phyloP scores from a whole-genome alignment of 2,329 filamentous ascomycete species.

The Fusarium piperis region DNA sequence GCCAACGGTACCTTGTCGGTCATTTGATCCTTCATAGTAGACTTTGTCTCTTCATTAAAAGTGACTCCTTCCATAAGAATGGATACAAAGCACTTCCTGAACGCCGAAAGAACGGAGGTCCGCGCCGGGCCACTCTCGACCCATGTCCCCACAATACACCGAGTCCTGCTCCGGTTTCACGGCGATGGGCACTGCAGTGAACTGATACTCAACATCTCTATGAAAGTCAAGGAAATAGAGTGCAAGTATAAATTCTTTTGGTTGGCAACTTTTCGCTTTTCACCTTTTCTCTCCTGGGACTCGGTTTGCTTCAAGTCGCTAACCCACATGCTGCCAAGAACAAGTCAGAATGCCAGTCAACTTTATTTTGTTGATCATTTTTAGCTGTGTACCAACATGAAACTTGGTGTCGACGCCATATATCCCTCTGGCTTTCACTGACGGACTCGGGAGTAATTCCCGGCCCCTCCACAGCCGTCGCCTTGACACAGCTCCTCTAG shows the following conservation, averaged over 20 bases:
- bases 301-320: not conserved
- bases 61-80: rapidly evolving
- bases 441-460: not conserved
- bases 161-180: not conserved
- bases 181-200: not conserved
- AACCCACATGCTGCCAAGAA: not conserved
- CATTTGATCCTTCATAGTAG: not conserved
- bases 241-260: not conserved
- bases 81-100: not conserved
- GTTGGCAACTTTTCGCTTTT: not conserved
- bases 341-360: not conserved
- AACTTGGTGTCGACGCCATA: not conserved
- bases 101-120: not conserved
- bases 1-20: not conserved
- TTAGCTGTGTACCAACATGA: not conserved
- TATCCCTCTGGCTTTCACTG: not conserved
- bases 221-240: not conserved
- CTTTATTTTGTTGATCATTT: not conserved
- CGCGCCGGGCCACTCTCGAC: not conserved
- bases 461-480: not conserved
- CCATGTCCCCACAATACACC: not conserved
- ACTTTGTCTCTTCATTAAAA: not conserved
- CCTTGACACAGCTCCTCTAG: no score
- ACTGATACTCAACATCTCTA: not conserved
- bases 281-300: not conserved